Conservation (phyloP, 345 rosid genomes). For the Punica granatum region DNA sequence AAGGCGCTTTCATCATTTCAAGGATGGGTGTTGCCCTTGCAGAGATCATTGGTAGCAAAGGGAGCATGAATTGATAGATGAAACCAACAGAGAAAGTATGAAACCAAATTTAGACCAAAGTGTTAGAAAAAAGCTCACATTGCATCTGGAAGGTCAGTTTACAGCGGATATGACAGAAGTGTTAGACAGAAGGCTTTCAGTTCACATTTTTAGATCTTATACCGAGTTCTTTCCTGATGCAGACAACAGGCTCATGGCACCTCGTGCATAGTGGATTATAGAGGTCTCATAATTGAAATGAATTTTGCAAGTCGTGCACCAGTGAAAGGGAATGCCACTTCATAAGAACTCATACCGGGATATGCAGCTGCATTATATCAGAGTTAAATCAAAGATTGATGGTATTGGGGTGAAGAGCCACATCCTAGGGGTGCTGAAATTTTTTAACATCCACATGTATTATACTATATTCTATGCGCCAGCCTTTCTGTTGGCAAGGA, state of each 20-base stretch:
- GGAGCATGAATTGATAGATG: background rate
- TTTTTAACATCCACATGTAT: background rate
- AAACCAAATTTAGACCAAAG: background rate
- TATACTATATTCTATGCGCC: background rate
- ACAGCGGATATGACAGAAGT: no score
- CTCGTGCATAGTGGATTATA: background rate
- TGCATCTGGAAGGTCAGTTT: background rate
- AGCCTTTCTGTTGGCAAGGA: background rate
- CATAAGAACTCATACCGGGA: background rate
- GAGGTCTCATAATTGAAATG: background rate
- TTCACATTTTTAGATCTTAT: no score
- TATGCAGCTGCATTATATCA: background rate
- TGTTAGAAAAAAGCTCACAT: background rate
- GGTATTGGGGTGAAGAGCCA: background rate
- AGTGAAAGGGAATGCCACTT: background rate
- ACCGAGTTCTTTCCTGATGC: background rate
- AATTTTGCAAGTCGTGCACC: background rate
- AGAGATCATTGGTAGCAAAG: conserved; percentile 1
- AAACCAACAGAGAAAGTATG: background rate
- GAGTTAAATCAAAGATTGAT: background rate
- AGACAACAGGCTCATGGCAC: background rate
- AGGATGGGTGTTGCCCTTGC: background rate
- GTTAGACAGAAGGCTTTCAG: no score
- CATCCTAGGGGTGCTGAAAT: background rate
- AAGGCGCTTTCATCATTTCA: conserved; percentile 1